Conservation (phyloP, 768 basidiomycete species). For the Tricholoma furcatifolium region DNA sequence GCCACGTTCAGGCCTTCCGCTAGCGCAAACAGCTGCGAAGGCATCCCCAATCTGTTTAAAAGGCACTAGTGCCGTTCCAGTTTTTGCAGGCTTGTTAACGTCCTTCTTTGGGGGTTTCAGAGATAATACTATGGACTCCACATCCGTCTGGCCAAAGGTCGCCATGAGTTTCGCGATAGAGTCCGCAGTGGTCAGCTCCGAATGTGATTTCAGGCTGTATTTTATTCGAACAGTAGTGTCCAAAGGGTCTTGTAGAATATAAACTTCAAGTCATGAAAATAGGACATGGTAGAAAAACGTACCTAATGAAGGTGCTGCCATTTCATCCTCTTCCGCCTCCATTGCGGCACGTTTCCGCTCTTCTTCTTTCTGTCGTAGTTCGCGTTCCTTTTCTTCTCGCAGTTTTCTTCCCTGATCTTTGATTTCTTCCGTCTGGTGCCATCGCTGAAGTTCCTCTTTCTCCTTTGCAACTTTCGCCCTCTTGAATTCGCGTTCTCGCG, state of each 20-base stretch:
- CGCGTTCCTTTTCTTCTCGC: constrained; percentile 65
- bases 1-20: constrained; percentile 46
- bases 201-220: constrained; percentile 58
- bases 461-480: constrained; percentile 64
- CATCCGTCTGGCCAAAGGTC: constrained; percentile 64
- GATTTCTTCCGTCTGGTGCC: constrained; percentile 67
- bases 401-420: constrained; percentile 72
- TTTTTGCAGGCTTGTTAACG: constrained; percentile 57
- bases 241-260: constrained; percentile 41
- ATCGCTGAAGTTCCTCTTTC: constrained; percentile 50
- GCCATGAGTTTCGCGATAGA: constrained; percentile 51
- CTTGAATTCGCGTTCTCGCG: constrained; percentile 74
- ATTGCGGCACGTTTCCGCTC: constrained; percentile 33
- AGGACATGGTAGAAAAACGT: constrained; percentile 13
- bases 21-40: constrained; percentile 71
- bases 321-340: constrained; percentile 34
- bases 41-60: constrained; percentile 77
- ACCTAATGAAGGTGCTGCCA: constrained; percentile 62
- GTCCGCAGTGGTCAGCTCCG: constrained; percentile 50
- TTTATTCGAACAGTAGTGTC: constrained; percentile 80
- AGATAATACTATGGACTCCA: constrained; percentile 63
- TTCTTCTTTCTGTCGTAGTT: constrained; percentile 42
- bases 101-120: constrained; percentile 60
- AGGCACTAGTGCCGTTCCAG: constrained; percentile 69
- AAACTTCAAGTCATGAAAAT: constrained; percentile 6